Evolutionary conservation across 176 grass and related monocot genomes (phyloP), one percentile per base, ranked within the genome.

Genomic region (Chrysopogon serrulatus): DNA sequence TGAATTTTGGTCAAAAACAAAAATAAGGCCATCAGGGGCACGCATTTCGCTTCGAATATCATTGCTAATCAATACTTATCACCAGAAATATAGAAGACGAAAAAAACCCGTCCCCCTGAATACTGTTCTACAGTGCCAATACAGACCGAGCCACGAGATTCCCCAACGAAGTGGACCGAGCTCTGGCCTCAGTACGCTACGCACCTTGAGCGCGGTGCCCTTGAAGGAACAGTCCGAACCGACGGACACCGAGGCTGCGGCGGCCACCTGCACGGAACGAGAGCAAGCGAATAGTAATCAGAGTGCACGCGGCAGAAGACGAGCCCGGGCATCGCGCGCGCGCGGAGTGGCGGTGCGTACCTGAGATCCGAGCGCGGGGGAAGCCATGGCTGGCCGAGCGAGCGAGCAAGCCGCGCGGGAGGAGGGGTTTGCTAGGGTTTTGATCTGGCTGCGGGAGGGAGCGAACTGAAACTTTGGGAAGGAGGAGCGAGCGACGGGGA

Each of bases 361-460:
- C 88, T 86, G 88, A 54, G 79, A 23, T 30, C 79, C 79, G 45
- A 90, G 72, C 16, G 44, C 73, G 57, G 34, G 41, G 56, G 43
- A 66, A 33, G 79, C 83, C 88, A 86, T 90, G 27, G 79, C 35
- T 26, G 42, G 19, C 8, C 30, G 24, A 61, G 11, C 41, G 40
- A 62, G 0, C 24, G 56, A 60, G 4, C 57, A 24, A 9, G 65
- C 19, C 43, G 32, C 33, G 83, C 41, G 28, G 49, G 21, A 6
- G 31, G 33, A 47, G 65, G 87, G 73, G 42, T 90, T 85, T 12
- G 63, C 10, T 85, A 82, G 71, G 88, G 83, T 56, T 90, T 86
- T 65, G 78, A 90, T 82, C 78, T 10, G n/a, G n/a, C n/a, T n/a
- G 83, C 60, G 27, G 83, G 72, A 2, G 7, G 18, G 1, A 44